phyloP scores from a whole-genome alignment of 148 eudicot genomes.

The Rhododendron simsii region DNA sequence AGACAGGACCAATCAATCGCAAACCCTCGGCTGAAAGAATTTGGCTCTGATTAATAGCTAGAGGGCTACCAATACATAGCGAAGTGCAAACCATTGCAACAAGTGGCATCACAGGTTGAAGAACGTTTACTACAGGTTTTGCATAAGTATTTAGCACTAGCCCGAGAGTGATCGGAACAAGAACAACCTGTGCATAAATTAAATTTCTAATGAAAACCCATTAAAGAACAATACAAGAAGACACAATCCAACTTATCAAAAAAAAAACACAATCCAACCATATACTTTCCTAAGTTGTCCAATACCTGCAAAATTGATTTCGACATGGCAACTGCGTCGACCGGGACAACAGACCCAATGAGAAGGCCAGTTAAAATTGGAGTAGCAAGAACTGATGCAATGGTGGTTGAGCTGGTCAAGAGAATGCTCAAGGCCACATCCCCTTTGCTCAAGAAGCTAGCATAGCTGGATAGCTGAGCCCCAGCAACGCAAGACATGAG shows the following conservation, averaged over 20 bases:
- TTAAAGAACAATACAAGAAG: not conserved
- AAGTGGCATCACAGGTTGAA: constrained; percentile 91
- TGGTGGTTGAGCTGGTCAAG: constrained; percentile 86
- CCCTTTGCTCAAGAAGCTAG: constrained; percentile 94
- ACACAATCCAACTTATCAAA: not conserved
- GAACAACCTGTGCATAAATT: constrained; percentile 70
- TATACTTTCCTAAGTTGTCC: not conserved
- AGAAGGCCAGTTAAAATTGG: constrained; percentile 94
- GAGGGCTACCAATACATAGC: constrained; percentile 95
- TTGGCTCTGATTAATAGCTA: constrained; percentile 70
- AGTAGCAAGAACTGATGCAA: constrained; percentile 79
- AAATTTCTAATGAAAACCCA: constrained; percentile 27
- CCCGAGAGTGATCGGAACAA: constrained; percentile 76
- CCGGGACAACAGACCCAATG: constrained; percentile 92
- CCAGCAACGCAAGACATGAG: constrained; percentile 94
- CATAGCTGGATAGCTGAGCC: constrained; percentile 96
- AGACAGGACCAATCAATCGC: constrained; percentile 67
- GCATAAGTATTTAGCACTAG: constrained; percentile 81
- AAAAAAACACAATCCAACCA: not conserved
- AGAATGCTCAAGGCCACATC: constrained; percentile 92
- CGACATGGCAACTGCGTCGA: constrained; percentile 92
- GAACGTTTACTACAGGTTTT: constrained; percentile 68
- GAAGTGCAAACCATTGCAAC: constrained; percentile 95
- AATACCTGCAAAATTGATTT: constrained; percentile 96
- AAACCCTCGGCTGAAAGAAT: constrained; percentile 85